Conservation (phyloP, 2,329 filamentous ascomycete genomes). For the Penicillium sp. region DNA sequence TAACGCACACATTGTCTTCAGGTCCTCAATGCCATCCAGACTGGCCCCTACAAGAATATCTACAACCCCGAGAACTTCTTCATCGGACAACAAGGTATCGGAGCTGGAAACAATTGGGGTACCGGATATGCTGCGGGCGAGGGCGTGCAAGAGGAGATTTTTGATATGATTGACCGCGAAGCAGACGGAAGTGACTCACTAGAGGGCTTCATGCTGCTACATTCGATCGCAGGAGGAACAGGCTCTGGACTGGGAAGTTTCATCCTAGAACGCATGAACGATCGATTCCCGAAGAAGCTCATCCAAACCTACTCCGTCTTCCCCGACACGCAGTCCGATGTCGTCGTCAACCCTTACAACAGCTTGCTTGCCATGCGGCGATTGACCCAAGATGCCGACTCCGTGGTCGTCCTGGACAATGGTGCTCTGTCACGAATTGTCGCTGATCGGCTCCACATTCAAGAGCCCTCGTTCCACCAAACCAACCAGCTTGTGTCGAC, state of each 20-base stretch:
- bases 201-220: slow-evolving; percentile 97
- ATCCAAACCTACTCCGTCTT: slow-evolving; percentile 99
- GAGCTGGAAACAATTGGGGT: slow-evolving; percentile 97
- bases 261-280: slow-evolving; percentile 87
- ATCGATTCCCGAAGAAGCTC: slow-evolving; percentile 95
- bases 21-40: slow-evolving; percentile 88
- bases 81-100: slow-evolving; percentile 83
- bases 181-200: slow-evolving; percentile 95
- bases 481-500: slow-evolving; percentile 95
- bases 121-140: slow-evolving; percentile 91
- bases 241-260: slow-evolving; percentile 94
- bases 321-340: slow-evolving; percentile 81
- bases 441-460: slow-evolving; percentile 84
- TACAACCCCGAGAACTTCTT: slow-evolving; percentile 99
- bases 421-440: slow-evolving; percentile 88
- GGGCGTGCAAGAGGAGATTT: slow-evolving; percentile 84
- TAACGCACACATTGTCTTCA: slow-evolving; percentile 20
- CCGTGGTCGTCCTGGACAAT: slow-evolving; percentile 93
- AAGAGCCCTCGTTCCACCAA: slow-evolving; percentile 91
- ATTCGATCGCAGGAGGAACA: slow-evolving; percentile 94
- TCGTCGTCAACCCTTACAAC: slow-evolving; percentile 98
- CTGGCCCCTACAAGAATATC: slow-evolving; percentile 90
- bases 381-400: slow-evolving; percentile 91
- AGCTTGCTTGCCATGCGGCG: slow-evolving; percentile 84
- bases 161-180: slow-evolving; percentile 99